Base-by-base conservation (phyloP, 805 yeast genomes). In the Wickerhamomyces canadensis region DNA sequence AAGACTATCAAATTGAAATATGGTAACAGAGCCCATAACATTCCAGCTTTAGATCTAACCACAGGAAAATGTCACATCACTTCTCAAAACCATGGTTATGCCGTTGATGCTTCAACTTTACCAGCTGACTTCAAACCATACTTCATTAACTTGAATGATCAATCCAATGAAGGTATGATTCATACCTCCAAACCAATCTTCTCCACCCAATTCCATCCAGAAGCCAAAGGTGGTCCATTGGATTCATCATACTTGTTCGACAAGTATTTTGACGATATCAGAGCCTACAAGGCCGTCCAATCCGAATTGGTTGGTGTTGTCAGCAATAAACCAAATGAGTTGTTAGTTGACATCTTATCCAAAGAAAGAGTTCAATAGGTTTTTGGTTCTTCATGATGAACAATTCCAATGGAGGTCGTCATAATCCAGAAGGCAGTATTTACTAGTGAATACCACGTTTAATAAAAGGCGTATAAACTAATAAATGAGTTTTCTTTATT, bases 11-110 rank as follows among this genome's bases (percentile, higher is more conserved):
- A 94, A 67, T 72, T 93, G 74, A 89, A 87, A 65, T 93, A 89
- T 61, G 99, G 99, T 67, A 93, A 93, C 74, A 83, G 98, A 67
- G 99, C 97, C 19, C 98, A 94, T 68, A 93, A 93, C 62, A 94
- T 94, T 47, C 98, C 99, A 40, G 94, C 96, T 12, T 74, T 89
- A 59, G 96, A 91, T 61, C 63, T 89, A 52, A 69, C 79, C 37
- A 84, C 95, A 23, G 97, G 98, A 41, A 81, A 84, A 59, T 91
- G 98, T 62, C 96, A 93, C 64, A 94, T 93, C 62, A 93, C 99
- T 11, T 91, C 98, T 19, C 99, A 93, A 70, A 93, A 93, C 67
- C 98, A 94, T 61, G 98, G 98, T 45, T 93, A 87, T 58, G 98
- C 98, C 8, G 98, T 94, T 33, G 96, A 89, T 57, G 81, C 80